These are phyloP conservation scores for Chamaenerion angustifolium DNA, from an alignment of 345 rosid species.

Conservation along the genomic window DNA sequence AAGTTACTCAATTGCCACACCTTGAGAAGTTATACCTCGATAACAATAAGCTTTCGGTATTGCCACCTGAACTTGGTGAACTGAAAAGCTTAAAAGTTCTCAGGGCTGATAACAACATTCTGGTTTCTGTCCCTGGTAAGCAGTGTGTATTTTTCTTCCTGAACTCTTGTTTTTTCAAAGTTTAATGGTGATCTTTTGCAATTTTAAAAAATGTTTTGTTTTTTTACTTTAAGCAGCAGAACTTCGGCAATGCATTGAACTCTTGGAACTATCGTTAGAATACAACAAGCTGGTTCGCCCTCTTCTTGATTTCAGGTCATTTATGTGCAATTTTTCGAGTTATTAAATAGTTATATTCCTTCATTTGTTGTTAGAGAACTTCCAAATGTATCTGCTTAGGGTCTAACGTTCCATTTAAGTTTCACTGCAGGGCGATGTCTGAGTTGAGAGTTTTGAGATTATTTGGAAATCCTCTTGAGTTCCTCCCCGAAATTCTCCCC, in stretches of 20 bases:
- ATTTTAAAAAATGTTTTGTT: constrained; percentile 12
- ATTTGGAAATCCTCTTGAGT: constrained; percentile 95
- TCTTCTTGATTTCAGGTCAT: constrained; percentile 98
- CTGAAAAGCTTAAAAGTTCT: constrained; percentile 62
- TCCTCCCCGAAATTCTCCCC: constrained; percentile 94
- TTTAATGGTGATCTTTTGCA: neutral
- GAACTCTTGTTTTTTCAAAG: neutral
- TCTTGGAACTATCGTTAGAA: constrained; percentile 83
- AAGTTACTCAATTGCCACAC: constrained; percentile 55
- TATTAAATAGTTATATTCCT: too few relatives aligned
- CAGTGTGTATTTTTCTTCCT: neutral
- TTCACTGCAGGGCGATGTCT: constrained; percentile 77
- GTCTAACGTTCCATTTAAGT: constrained; percentile 22
- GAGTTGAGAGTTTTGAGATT: constrained; percentile 73
- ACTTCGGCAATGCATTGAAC: constrained; percentile 70
- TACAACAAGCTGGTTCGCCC: constrained; percentile 93
- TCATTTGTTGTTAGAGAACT: too few relatives aligned
- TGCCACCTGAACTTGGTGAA: constrained; percentile 90
- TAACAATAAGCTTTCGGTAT: constrained; percentile 53
- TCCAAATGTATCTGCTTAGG: too few relatives aligned
- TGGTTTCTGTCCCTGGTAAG: constrained; percentile 92
- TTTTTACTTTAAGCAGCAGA: constrained; percentile 49
- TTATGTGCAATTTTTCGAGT: neutral
- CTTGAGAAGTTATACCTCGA: constrained; percentile 88
- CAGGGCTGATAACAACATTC: constrained; percentile 59